Evolutionary conservation across 345 rosid species (phyloP).

Genomic region (Boechera stricta): DNA sequence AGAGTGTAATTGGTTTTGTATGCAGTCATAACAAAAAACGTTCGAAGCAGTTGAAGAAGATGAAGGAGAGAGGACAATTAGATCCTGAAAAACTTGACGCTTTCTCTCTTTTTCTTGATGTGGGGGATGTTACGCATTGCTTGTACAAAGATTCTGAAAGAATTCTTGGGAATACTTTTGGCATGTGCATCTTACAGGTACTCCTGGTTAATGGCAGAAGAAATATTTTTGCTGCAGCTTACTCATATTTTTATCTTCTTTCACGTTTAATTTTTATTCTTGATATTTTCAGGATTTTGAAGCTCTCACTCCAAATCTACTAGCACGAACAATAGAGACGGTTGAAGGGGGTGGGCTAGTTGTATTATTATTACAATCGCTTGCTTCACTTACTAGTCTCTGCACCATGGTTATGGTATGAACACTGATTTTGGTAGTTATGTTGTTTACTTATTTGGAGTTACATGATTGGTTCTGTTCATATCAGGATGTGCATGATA

Average conservation of each 20-base stretch:
- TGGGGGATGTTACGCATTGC: constrained; percentile 78
- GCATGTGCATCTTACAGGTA: constrained; percentile 97
- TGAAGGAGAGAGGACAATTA: constrained; percentile 83
- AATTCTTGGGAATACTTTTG: constrained; percentile 93
- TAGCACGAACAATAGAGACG: constrained; percentile 95
- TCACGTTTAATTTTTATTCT: constrained; percentile 16
- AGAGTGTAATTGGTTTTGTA: constrained; percentile 27
- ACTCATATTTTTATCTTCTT: background rate
- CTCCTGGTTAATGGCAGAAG: background rate
- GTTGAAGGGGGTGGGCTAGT: constrained; percentile 96
- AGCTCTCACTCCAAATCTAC: constrained; percentile 95
- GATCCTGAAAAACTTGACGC: constrained; percentile 97
- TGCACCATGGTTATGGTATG: constrained; percentile 98
- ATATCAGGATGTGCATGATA: constrained; percentile 95
- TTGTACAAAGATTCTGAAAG: constrained; percentile 89
- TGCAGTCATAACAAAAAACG: constrained; percentile 93
- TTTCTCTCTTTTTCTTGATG: constrained; percentile 87
- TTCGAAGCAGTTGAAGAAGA: constrained; percentile 83
- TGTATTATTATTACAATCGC: constrained; percentile 78
- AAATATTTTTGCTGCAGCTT: background rate
- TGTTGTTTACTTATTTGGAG: constrained; percentile 12
- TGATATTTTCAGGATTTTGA: constrained; percentile 77
- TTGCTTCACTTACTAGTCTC: constrained; percentile 82
- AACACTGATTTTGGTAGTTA: constrained; percentile 7
- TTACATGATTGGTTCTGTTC: constrained; percentile 37